A percentile compares a stretch with the other conserved stretches of the same genome.
These are phyloP conservation scores for Eucalyptus sideroxylon DNA, from an alignment of 345 rosid species.

Conservation along the genomic window DNA sequence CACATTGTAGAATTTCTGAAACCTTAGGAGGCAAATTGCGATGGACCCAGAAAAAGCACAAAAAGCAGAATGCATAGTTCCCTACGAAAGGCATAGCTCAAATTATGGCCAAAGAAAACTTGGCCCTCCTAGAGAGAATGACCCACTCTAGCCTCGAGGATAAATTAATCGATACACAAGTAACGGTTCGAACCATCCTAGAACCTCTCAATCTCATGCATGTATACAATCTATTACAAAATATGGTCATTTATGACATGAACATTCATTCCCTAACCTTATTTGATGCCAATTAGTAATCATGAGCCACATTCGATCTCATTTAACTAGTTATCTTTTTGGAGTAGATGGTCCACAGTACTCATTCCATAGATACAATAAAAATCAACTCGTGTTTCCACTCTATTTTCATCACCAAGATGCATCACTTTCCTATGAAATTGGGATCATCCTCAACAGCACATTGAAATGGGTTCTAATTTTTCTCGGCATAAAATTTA, in stretches of 20 bases:
- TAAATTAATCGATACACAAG: background rate
- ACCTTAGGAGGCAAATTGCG: background rate
- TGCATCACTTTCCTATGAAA: background rate
- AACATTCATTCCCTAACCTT: too few species aligned
- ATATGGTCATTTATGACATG: too few species aligned
- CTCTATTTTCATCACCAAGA: background rate
- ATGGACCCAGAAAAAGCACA: background rate
- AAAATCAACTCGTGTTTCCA: background rate
- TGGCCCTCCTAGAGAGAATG: background rate
- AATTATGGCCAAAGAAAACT: background rate
- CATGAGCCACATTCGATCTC: background rate
- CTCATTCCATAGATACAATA: background rate
- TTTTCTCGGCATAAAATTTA: background rate
- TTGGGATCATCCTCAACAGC: background rate
- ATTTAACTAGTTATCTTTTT: background rate
- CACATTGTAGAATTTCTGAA: background rate
- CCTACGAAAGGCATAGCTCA: background rate
- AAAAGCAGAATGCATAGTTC: background rate
- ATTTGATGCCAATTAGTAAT: background rate
- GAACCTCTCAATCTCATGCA: too few species aligned
- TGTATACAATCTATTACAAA: too few species aligned
- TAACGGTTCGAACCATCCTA: accelerated
- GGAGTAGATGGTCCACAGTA: background rate
- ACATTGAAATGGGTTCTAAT: background rate
- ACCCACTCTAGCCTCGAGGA: background rate